These are phyloP conservation scores for Stephanodiscus triporus DNA, from an alignment of 108 stramenopile species.

Conservation along the genomic window DNA sequence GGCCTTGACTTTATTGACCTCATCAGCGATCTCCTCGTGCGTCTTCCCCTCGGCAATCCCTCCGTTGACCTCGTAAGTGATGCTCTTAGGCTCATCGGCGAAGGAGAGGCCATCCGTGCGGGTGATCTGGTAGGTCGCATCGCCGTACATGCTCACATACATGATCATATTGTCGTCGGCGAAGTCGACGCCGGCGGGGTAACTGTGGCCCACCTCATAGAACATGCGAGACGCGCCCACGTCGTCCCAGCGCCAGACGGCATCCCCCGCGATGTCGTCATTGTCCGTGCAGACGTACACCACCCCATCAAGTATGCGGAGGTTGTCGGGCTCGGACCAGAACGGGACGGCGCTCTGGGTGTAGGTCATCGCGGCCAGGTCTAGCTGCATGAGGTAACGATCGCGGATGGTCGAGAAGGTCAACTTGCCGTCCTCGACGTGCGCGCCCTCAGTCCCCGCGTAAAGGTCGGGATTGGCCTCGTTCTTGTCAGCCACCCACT, in stretches of 20 bases:
- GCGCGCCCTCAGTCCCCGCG: constrained; percentile 11
- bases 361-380: constrained; percentile 11
- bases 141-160: constrained; percentile 18
- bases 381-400: constrained; percentile 10
- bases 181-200: constrained; percentile 25
- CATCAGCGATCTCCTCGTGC: constrained; percentile 21
- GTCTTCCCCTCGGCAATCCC: constrained; percentile 24
- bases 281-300: constrained; percentile 19
- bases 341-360: constrained; percentile 17
- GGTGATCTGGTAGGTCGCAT: constrained; percentile 16
- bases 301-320: constrained; percentile 10
- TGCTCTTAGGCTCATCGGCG: constrained; percentile 11
- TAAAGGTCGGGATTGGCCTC: constrained; percentile 17
- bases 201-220: constrained; percentile 20
- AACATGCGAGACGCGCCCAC: constrained; percentile 23
- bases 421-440: constrained; percentile 18
- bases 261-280: constrained; percentile 12
- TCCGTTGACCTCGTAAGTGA: constrained; percentile 22
- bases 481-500: constrained; percentile 22
- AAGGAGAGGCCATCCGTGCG: constrained; percentile 22
- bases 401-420: constrained; percentile 20
- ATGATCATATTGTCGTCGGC: constrained; percentile 15
- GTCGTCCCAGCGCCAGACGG: constrained; percentile 20
- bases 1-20: constrained; percentile 5
- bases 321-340: constrained; percentile 16